Percentiles rank a stretch among this genome's conserved stretches.
phyloP scores from a whole-genome alignment of 257 asterid genomes.

The Gardenia jasminoides region DNA sequence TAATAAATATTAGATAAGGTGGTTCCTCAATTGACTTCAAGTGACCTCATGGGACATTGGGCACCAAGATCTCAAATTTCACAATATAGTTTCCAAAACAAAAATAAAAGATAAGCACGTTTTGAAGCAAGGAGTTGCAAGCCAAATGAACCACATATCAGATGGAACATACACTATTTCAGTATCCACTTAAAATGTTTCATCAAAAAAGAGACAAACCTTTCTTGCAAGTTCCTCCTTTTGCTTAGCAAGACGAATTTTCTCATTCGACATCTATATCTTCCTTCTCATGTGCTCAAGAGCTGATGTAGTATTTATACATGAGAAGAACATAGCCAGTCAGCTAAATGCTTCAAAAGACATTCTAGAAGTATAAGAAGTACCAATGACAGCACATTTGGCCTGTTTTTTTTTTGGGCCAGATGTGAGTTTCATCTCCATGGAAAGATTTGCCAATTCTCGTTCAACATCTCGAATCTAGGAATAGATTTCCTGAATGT shows the following conservation, averaged over 20 bases:
- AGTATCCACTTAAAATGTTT: too few species aligned
- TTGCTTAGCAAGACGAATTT: conserved; percentile 60
- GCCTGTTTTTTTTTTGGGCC: conserved; percentile 97
- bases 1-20: too few species aligned
- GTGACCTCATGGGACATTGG: background rate
- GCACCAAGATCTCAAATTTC: background rate
- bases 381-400: conserved; percentile 12
- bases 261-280: conserved; percentile 82
- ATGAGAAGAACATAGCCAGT: conserved; percentile 8
- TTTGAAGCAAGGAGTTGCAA: background rate
- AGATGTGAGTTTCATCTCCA: conserved; percentile 96
- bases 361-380: conserved; percentile 8
- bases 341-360: conserved; percentile 7
- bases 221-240: conserved; percentile 77
- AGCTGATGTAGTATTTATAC: conserved; percentile 44
- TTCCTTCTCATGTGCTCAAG: conserved; percentile 95
- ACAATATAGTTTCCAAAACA: background rate
- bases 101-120: background rate
- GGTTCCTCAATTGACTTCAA: conserved; percentile 1
- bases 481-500: conserved; percentile 83
- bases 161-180: conserved; percentile 11
- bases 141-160: background rate
- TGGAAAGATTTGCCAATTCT: too few species aligned
- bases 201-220: conserved; percentile 49
- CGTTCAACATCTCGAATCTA: conserved; percentile 97